A percentile compares a stretch with the other conserved stretches of the same genome.
phyloP scores from a whole-genome alignment of 75 land plant genomes.

The Picea sitchensis region DNA sequence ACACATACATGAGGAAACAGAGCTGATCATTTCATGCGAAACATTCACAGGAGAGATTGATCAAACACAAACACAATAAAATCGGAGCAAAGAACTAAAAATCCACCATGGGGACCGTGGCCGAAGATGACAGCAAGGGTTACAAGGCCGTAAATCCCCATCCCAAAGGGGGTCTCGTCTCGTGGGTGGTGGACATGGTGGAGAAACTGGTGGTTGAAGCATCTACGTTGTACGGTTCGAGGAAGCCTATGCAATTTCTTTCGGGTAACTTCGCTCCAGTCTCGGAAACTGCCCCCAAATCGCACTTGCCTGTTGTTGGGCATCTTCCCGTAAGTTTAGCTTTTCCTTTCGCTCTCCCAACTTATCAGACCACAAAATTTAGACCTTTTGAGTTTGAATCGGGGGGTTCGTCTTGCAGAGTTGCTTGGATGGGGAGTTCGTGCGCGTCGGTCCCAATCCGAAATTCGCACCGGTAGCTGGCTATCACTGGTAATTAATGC shows the following conservation, averaged over 20 bases:
- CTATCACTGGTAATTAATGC: slow-evolving; percentile 64
- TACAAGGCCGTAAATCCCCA: slow-evolving; percentile 19
- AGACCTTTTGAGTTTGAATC: no score
- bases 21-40: no score
- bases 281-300: slow-evolving; percentile 51
- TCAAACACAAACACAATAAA: no score
- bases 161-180: slow-evolving; percentile 39
- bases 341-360: not conserved
- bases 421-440: slow-evolving; percentile 92
- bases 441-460: slow-evolving; percentile 86
- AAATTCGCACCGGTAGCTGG: slow-evolving; percentile 79
- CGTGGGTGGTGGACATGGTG: slow-evolving; percentile 37
- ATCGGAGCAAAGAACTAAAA: no score
- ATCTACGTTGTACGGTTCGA: slow-evolving; percentile 22
- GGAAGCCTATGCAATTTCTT: slow-evolving; percentile 49
- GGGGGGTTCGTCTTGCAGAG: slow-evolving; percentile 28
- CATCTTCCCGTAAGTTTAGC: slow-evolving; percentile 48
- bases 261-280: slow-evolving; percentile 68
- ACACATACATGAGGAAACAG: no score
- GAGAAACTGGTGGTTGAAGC: slow-evolving; percentile 43
- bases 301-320: slow-evolving; percentile 46
- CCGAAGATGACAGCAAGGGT: no score
- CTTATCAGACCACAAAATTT: no score
- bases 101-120: no score
- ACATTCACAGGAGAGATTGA: no score